Evolutionary conservation across 306 rosid species (phyloP).

Genomic region (Vigna nakashimae): DNA sequence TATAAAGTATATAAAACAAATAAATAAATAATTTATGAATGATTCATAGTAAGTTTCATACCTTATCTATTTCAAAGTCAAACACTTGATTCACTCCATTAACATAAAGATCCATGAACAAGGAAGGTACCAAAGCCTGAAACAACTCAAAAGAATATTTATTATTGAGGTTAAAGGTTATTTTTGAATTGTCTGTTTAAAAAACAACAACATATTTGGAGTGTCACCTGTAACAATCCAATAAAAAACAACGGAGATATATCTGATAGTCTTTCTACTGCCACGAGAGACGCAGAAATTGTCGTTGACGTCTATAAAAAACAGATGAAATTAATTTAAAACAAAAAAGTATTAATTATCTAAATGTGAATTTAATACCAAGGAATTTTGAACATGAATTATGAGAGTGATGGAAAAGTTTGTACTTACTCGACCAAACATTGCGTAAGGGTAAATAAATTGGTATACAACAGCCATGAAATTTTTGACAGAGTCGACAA

Average conservation of each 20-base stretch:
- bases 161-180: neutral
- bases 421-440: constrained; percentile 65
- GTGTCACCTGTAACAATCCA: too few species aligned
- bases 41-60: neutral
- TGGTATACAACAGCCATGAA: constrained; percentile 24
- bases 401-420: neutral
- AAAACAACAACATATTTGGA: neutral
- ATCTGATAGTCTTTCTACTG: too few species aligned
- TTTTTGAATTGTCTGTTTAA: neutral
- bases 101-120: constrained; percentile 43
- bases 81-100: constrained; percentile 65
- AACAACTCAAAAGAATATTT: constrained; percentile 32
- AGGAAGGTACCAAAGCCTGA: constrained; percentile 75
- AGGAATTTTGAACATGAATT: neutral
- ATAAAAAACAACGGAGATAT: too few species aligned
- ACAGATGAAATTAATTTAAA: neutral
- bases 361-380: neutral
- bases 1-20: too few species aligned
- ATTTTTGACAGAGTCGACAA: constrained; percentile 34
- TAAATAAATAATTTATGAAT: neutral
- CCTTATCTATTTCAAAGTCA: constrained; percentile 12
- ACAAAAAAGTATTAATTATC: neutral
- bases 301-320: neutral
- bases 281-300: neutral
- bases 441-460: constrained; percentile 80